phyloP scores from a whole-genome alignment of 257 asterid species.

The Solanum etuberosum region DNA sequence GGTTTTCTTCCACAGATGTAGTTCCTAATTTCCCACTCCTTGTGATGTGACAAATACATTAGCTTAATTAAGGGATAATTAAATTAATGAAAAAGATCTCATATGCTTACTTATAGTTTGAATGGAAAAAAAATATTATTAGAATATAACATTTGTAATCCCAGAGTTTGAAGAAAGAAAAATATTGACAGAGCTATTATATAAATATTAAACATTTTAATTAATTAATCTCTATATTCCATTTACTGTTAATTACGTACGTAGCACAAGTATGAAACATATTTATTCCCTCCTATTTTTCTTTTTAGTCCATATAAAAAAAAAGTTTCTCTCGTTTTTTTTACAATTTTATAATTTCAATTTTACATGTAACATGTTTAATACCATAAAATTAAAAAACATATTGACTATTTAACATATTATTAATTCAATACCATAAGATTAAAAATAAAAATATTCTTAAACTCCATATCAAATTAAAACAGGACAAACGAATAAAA shows the following conservation, averaged over 20 bases:
- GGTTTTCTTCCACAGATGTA: background rate
- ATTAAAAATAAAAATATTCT: background rate
- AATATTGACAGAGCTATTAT: background rate
- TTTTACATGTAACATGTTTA: background rate
- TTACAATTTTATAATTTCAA: too few relatives aligned
- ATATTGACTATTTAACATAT: too few relatives aligned
- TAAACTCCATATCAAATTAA: background rate
- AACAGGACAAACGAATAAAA: rapidly evolving
- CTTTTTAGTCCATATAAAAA: too few relatives aligned
- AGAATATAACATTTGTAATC: background rate
- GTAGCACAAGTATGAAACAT: background rate
- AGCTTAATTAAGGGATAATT: background rate
- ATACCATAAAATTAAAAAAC: background rate
- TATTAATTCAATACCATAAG: background rate
- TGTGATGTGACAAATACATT: background rate
- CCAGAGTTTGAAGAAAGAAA: background rate
- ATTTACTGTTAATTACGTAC: background rate
- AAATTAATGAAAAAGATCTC: background rate
- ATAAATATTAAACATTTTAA: background rate
- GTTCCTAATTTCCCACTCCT: background rate
- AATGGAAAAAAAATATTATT: background rate
- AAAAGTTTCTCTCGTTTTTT: too few relatives aligned
- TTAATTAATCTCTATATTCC: background rate
- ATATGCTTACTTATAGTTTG: background rate
- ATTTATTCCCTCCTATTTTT: too few relatives aligned